Conservation (phyloP, 208 protist genomes). For the Crithidia mellificae region DNA sequence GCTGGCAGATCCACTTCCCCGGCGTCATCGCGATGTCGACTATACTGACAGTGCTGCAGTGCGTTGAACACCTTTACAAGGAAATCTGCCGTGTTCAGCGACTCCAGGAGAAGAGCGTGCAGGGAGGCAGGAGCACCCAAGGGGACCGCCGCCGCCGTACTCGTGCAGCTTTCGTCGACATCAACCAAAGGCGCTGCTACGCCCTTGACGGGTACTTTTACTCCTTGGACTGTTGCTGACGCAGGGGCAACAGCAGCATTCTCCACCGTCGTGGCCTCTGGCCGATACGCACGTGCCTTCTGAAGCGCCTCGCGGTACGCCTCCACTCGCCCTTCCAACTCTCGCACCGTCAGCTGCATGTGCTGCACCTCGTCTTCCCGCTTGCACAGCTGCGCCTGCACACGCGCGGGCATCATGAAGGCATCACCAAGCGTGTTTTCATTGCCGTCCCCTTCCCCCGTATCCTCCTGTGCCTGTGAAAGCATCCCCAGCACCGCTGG, state of each 20-base stretch:
- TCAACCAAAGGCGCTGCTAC: too few species aligned
- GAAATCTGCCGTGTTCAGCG: conserved; percentile 50
- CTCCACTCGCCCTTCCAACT: conserved; percentile 48
- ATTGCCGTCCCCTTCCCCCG: too few species aligned
- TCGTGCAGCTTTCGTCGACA: too few species aligned
- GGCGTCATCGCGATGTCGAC: conserved; percentile 23
- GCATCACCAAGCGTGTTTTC: background rate
- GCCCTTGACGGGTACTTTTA: too few species aligned
- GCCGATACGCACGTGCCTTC: conserved; percentile 10
- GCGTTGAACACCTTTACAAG: conserved; percentile 81
- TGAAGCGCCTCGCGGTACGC: conserved; percentile 54
- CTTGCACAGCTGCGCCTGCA: conserved; percentile 21
- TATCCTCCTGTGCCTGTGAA: conserved; percentile 1
- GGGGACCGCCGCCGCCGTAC: too few species aligned
- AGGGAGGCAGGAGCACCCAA: conserved; percentile 22
- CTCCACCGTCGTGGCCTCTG: too few species aligned
- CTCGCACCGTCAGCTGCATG: conserved; percentile 39
- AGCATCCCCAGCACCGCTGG: background rate
- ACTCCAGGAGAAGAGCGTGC: conserved; percentile 49
- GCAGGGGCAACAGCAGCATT: too few species aligned
- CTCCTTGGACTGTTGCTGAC: too few species aligned
- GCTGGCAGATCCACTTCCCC: too few species aligned
- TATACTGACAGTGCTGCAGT: conserved; percentile 51
- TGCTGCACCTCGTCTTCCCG: conserved; percentile 32
- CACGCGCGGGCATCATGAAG: background rate